Evolutionary conservation across 192 early-diverging fungal genomes (phyloP).

Genomic region (Kappamyces sp.): DNA sequence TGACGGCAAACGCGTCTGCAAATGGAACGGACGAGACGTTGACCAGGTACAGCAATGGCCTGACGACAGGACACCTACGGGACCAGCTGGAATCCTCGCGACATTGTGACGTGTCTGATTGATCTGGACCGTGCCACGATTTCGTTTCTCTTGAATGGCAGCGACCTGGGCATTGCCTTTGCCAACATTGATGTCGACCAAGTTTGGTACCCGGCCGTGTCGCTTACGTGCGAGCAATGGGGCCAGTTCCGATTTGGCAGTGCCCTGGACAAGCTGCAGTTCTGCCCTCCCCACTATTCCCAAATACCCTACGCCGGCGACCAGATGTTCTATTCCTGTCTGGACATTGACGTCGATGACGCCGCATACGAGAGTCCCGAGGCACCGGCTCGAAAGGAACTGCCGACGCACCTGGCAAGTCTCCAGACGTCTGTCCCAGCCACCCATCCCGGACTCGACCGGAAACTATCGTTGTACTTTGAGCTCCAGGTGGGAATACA

Average conservation of each 20-base stretch:
- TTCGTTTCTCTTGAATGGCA: conserved; percentile 65
- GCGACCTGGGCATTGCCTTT: conserved; percentile 57
- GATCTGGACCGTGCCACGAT: conserved; percentile 61
- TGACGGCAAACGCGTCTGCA: conserved; percentile 65
- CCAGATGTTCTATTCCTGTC: not conserved
- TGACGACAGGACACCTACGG: conserved; percentile 49
- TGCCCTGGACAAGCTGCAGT: conserved; percentile 23
- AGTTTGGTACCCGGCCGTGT: conserved; percentile 63
- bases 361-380: too few species aligned
- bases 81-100: conserved; percentile 36
- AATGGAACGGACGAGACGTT: conserved; percentile 57
- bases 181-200: conserved; percentile 30
- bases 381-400: too few species aligned
- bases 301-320: not conserved
- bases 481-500: too few species aligned
- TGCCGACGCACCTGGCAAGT: too few species aligned
- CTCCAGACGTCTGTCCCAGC: too few species aligned
- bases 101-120: conserved; percentile 50
- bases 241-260: conserved; percentile 66
- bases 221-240: conserved; percentile 67
- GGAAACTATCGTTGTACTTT: too few species aligned
- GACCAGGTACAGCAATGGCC: not conserved
- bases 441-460: too few species aligned
- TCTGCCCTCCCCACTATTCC: conserved; percentile 3
- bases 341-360: not conserved